A percentile compares a stretch with the other conserved stretches of the same genome.
These are phyloP conservation scores for Lepiota brunneoincarnata DNA, from an alignment of 768 basidiomycete genomes.

Conservation along the genomic window DNA sequence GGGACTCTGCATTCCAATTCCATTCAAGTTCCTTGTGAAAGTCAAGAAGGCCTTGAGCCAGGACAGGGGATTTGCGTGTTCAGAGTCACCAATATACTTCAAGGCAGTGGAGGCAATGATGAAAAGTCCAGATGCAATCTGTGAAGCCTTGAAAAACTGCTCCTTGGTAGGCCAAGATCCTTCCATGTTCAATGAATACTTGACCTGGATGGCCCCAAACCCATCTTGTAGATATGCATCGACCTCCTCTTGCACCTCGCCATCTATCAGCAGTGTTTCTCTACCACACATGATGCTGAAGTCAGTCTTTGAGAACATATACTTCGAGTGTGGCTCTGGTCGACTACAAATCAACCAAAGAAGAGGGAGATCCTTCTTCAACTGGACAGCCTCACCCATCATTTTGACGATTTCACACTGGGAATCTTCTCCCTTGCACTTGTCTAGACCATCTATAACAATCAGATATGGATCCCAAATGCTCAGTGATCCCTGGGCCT, in stretches of 20 bases:
- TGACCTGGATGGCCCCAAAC: neutral
- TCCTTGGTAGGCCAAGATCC: neutral
- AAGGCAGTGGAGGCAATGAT: constrained; percentile 2
- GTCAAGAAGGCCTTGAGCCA: neutral
- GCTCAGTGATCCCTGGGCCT: neutral
- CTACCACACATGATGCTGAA: neutral
- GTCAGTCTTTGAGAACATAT: neutral
- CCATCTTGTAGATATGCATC: neutral
- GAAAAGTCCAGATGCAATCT: neutral
- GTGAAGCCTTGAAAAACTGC: neutral
- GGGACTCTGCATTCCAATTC: neutral
- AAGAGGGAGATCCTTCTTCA: neutral
- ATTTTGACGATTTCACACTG: neutral
- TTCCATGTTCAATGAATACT: neutral
- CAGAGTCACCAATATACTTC: constrained; percentile 5
- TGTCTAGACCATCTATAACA: neutral
- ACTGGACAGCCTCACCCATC: neutral
- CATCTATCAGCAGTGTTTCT: neutral
- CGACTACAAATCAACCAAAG: neutral
- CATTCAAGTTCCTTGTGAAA: neutral
- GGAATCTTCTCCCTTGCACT: neutral
- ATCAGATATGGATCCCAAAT: neutral
- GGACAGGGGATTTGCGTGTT: neutral
- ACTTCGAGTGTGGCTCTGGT: neutral
- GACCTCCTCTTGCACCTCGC: neutral